Percentiles rank a stretch among this genome's conserved stretches.
Evolutionary conservation across 768 basidiomycete genomes (phyloP).

Genomic region (Amyloporia xantha): DNA sequence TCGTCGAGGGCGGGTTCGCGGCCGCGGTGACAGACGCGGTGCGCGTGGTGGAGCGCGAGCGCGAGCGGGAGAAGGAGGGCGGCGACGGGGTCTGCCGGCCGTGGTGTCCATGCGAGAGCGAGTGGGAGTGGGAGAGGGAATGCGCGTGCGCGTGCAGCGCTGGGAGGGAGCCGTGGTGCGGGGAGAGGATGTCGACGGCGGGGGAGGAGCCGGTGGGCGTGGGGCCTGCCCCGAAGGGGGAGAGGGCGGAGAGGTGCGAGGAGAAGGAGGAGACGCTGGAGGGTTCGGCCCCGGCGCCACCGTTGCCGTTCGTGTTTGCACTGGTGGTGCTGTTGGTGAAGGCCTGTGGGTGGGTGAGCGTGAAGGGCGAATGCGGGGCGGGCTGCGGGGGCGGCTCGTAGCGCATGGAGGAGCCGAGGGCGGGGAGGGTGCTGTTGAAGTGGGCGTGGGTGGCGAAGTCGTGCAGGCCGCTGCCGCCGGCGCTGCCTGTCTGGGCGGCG

Average conservation of each 20-base stretch:
- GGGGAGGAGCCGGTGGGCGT: conserved; percentile 37
- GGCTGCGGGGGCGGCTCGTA: conserved; percentile 27
- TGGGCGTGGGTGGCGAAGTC: conserved; percentile 26
- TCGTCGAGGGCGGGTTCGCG: conserved; percentile 23
- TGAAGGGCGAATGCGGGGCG: conserved; percentile 16
- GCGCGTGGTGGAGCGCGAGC: conserved; percentile 37
- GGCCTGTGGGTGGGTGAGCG: conserved; percentile 13
- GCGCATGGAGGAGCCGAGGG: conserved; percentile 29
- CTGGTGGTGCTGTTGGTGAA: conserved; percentile 17
- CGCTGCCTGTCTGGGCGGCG: conserved; percentile 1
- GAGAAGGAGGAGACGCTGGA: conserved; percentile 16
- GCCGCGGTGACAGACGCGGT: conserved; percentile 7
- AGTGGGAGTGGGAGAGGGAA: conserved; percentile 33
- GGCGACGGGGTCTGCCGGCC: conserved; percentile 14
- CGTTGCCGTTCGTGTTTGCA: conserved; percentile 17
- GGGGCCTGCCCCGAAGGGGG: conserved; percentile 42
- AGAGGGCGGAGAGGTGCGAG: conserved; percentile 21
- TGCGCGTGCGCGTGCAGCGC: conserved; percentile 14
- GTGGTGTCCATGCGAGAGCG: conserved; percentile 31
- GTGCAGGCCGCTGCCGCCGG: conserved; percentile 15
- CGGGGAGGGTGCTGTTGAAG: conserved; percentile 30
- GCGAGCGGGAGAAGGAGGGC: conserved; percentile 28
- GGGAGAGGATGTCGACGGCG: conserved; percentile 26
- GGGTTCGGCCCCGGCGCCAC: conserved; percentile 20
- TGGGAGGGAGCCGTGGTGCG: too few relatives aligned